Base-by-base conservation (phyloP, 2,329 filamentous ascomycete species). In the Ophiognomonia clavigignenti-juglandacearum region DNA sequence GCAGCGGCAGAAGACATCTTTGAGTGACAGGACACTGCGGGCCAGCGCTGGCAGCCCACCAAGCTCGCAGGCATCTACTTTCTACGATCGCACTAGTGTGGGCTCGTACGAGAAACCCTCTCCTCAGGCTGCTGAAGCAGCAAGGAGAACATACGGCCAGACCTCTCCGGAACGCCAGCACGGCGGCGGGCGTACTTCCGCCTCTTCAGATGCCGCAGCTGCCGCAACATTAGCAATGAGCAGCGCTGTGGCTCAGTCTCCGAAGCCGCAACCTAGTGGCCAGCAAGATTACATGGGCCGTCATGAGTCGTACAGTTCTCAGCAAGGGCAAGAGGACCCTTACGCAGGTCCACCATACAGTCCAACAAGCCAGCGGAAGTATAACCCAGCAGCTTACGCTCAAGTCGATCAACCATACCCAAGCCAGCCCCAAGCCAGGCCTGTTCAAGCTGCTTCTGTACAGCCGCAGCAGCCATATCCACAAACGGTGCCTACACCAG, bases 381-480 rank as follows among this genome's bases (percentile, higher is more conserved):
- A 93, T 63, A 88, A 93, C 61, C 88, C 88, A 23, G 81, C 80
- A 20, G 84, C 85, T 53, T 93, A 91, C 62, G 85, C 83, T 50
- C 80, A 75, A 59, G 76, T 81, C 56, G 75, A 71, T 58, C 72
- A 65, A 44, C 46, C 45, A 18, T 48, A 39, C 35, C 32, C 47
- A 27, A 42, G 43, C 9, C 82, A 75, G 55, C 67, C 70, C 36
- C 69, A 72, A 51, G 18, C 43, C 20, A 32, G 50, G 14, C 50
- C 50, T 19, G 60, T 66, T 20, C 62, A 61, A 41, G 27, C 47
- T 16, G 62, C 65, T 52, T 54, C 59, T 11, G 59, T 59, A 10
- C 69, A 72, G 47, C 64, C 64, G 22, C 63, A 62, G 39, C 59
- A 64, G 36, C 59, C 61, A 14, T 64, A 65, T 35, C 65, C 65